These are phyloP conservation scores for Marasmius sp. DNA, from an alignment of 1,284 basidiomycete genomes.

Conservation along the genomic window DNA sequence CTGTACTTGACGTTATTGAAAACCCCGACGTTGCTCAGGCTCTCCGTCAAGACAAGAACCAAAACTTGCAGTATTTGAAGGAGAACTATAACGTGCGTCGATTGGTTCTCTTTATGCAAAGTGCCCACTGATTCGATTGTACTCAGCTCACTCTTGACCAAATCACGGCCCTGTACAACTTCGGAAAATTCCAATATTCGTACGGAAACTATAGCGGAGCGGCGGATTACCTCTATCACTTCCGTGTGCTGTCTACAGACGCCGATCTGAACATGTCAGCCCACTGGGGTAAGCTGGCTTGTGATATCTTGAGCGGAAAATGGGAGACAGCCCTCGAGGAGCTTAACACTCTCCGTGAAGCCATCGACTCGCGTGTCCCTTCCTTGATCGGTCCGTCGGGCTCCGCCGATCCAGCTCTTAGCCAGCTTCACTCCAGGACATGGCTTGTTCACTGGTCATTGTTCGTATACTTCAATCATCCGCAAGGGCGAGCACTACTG, in stretches of 20 bases:
- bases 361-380: slow-evolving; percentile 79
- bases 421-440: slow-evolving; percentile 90
- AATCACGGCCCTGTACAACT: slow-evolving; percentile 96
- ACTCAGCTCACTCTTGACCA: slow-evolving; percentile 86
- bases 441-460: slow-evolving; percentile 99
- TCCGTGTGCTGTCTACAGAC: slow-evolving; percentile 95
- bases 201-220: slow-evolving; percentile 96
- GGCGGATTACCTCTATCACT: slow-evolving; percentile 98
- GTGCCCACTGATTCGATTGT: background rate
- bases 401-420: slow-evolving; percentile 54
- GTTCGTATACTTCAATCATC: slow-evolving; percentile 98
- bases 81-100: slow-evolving; percentile 85
- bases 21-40: slow-evolving; percentile 94
- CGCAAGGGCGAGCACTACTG: slow-evolving; percentile 87
- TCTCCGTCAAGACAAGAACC: slow-evolving; percentile 92
- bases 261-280: slow-evolving; percentile 90
- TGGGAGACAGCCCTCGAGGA: slow-evolving; percentile 95
- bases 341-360: slow-evolving; percentile 89
- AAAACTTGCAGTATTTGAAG: slow-evolving; percentile 92
- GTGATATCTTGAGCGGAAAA: slow-evolving; percentile 91
- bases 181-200: slow-evolving; percentile 97
- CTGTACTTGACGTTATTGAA: slow-evolving; percentile 93
- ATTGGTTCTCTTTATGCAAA: background rate
- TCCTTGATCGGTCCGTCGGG: slow-evolving; percentile 48
- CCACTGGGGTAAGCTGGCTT: slow-evolving; percentile 98